Evolutionary conservation across 2,329 filamentous ascomycete genomes (phyloP).

Genomic region (Trichoderma sp.): DNA sequence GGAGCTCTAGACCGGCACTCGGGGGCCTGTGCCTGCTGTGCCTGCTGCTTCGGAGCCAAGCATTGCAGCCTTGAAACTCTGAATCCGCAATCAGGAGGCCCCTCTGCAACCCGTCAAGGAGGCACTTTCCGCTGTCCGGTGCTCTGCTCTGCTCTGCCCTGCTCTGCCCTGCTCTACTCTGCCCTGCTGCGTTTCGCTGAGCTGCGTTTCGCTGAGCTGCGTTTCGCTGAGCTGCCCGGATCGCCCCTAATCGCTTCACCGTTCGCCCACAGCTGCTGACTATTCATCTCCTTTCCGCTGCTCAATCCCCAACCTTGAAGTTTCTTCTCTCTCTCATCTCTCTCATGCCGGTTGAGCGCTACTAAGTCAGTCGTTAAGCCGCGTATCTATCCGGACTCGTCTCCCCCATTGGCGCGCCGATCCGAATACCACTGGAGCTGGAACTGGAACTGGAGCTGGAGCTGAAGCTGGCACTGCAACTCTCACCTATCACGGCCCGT

Average conservation of each 20-base stretch:
- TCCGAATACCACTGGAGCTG: background rate
- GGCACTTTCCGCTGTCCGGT: background rate
- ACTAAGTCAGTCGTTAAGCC: background rate
- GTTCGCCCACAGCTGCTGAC: background rate
- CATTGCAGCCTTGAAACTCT: no score
- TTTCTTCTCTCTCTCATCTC: background rate
- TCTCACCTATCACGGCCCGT: background rate
- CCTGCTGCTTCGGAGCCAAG: background rate
- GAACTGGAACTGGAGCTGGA: no score
- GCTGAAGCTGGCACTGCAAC: background rate
- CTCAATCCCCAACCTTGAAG: background rate
- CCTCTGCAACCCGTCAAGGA: background rate
- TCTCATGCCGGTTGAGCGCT: background rate
- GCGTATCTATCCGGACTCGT: background rate
- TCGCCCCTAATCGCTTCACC: background rate
- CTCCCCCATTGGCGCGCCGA: background rate
- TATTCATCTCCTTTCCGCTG: background rate
- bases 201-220: no score
- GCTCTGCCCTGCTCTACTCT: no score
- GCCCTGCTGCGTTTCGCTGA: no score
- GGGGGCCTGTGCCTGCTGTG: background rate
- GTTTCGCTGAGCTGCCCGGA: no score
- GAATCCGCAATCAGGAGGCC: background rate
- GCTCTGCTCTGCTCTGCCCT: background rate
- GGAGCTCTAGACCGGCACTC: background rate